Evolutionary conservation across 495 filamentous ascomycete genomes (phyloP).

Genomic region (Xylaria longipes): DNA sequence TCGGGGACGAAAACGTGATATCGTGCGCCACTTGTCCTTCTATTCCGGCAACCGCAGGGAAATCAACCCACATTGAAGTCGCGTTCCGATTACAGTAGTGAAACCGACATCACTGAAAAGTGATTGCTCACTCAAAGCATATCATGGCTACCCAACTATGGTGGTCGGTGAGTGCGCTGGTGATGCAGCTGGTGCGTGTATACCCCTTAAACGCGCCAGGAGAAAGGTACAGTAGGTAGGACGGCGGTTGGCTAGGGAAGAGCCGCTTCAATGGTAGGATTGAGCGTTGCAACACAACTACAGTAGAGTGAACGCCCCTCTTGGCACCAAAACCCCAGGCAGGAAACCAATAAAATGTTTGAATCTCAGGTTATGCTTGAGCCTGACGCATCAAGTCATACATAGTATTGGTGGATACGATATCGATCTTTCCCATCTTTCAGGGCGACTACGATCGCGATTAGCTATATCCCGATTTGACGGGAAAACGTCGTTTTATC

Average conservation of each 20-base stretch:
- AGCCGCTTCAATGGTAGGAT: neutral
- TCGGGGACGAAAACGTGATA: neutral
- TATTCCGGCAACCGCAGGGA: no score
- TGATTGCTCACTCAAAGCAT: neutral
- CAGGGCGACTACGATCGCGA: neutral
- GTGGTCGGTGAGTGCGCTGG: neutral
- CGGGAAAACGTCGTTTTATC: neutral
- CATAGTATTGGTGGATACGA: neutral
- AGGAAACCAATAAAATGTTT: neutral
- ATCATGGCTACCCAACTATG: neutral
- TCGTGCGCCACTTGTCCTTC: no score
- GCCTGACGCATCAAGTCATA: neutral
- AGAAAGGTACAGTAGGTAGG: no score
- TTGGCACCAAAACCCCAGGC: neutral
- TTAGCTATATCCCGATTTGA: neutral
- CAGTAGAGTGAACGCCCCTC: neutral
- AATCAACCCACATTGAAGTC: neutral
- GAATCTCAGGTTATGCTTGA: neutral
- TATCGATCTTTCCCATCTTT: neutral
- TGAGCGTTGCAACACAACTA: neutral
- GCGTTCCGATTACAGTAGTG: neutral
- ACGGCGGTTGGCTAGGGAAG: neutral
- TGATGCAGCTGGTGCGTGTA: neutral
- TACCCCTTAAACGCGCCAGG: neutral
- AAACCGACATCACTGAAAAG: neutral